phyloP scores from a whole-genome alignment of 176 grass and related monocot species.

The Ampelocalamus luodianensis region DNA sequence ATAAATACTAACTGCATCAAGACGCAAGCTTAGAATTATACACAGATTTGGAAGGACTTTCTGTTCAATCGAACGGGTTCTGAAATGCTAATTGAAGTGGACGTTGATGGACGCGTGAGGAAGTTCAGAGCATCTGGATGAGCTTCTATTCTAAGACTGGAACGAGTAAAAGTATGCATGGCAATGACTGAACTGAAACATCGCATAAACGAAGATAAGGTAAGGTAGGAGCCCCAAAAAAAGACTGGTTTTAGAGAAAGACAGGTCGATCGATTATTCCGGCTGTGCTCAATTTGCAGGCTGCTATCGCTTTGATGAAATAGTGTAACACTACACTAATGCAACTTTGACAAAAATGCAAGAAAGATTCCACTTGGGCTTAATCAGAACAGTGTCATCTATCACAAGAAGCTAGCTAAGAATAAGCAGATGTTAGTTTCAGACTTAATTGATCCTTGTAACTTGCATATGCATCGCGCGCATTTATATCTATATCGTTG shows the following conservation, averaged over 20 bases:
- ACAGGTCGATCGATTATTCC: background rate
- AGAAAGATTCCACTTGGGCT: background rate
- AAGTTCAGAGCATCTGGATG: background rate
- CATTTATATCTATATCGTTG: background rate
- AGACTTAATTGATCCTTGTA: background rate
- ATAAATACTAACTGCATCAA: background rate
- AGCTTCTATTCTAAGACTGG: conserved; percentile 8
- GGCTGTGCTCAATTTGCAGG: conserved; percentile 3
- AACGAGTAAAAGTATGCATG: conserved; percentile 34
- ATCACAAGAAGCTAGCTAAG: background rate
- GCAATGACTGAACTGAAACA: conserved; percentile 31
- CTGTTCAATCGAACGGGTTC: background rate
- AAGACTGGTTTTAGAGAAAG: too few species aligned
- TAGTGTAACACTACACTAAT: background rate
- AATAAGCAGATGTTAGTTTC: background rate
- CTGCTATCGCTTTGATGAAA: conserved; percentile 13
- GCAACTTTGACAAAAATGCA: background rate
- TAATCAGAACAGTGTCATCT: conserved; percentile 6
- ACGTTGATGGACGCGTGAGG: background rate
- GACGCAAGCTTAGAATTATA: background rate
- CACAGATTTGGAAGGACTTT: background rate
- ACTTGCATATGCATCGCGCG: background rate
- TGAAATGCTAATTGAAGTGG: background rate
- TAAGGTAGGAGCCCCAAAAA: too few species aligned
- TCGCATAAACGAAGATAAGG: background rate